Percentiles rank a stretch among this genome's conserved stretches.
These are phyloP conservation scores for Annulohypoxylon maeteangense DNA, from an alignment of 495 filamentous ascomycete genomes.

Conservation along the genomic window DNA sequence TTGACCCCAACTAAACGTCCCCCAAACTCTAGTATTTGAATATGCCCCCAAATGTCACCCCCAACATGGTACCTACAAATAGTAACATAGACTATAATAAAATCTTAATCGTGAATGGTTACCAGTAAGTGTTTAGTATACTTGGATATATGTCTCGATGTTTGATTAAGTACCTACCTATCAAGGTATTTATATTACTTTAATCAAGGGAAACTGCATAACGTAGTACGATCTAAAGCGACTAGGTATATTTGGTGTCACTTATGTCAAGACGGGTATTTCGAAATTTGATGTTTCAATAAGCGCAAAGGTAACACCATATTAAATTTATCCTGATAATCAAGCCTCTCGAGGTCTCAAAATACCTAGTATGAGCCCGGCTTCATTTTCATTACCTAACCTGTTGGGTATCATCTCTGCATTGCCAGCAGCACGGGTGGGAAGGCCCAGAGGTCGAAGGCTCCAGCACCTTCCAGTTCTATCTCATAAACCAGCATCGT, in stretches of 20 bases:
- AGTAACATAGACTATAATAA: neutral
- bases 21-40: neutral
- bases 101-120: neutral
- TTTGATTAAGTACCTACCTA: too few species aligned
- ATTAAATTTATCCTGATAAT: conserved; percentile 13
- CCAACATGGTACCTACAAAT: neutral
- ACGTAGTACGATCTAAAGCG: neutral
- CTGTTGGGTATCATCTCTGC: conserved; percentile 40
- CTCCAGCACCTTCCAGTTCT: conserved; percentile 18
- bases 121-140: neutral
- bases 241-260: neutral
- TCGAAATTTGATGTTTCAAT: conserved; percentile 7
- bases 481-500: conserved; percentile 42
- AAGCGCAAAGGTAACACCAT: neutral
- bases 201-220: neutral
- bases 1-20: neutral
- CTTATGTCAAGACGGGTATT: neutral
- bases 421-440: conserved; percentile 30
- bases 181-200: neutral
- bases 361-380: conserved; percentile 24
- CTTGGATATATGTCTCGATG: neutral
- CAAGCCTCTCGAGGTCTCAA: conserved; percentile 7
- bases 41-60: neutral
- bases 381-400: conserved; percentile 29
- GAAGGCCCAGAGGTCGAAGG: conserved; percentile 23